A percentile compares a stretch with the other conserved stretches of the same genome.
Evolutionary conservation across 177 flowering plant species (phyloP).

Genomic region (Tripterygium wilfordii): DNA sequence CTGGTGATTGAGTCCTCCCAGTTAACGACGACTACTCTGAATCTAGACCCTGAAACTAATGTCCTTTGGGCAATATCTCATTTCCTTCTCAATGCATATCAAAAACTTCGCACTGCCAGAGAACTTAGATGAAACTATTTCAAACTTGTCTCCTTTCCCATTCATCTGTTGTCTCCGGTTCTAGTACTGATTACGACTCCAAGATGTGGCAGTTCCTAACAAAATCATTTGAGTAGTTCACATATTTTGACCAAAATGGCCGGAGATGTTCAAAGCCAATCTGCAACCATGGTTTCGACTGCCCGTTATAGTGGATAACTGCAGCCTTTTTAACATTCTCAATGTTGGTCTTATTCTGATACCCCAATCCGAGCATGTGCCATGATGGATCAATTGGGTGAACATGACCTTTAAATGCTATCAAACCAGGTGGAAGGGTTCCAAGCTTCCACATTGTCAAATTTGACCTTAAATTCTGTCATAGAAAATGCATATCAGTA

Average conservation of each 20-base stretch:
- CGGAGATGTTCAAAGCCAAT: conserved; percentile 90
- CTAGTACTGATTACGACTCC: conserved; percentile 41
- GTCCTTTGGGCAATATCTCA: conserved; percentile 12
- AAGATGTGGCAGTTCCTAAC: conserved; percentile 84
- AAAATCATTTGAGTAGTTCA: conserved; percentile 89
- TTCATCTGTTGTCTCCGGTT: conserved; percentile 10
- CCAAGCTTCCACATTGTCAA: conserved; percentile 96
- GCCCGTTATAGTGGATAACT: conserved; percentile 97
- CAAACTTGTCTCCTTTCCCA: conserved; percentile 6
- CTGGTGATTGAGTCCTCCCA: conserved; percentile 18
- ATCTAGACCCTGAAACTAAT: conserved; percentile 4
- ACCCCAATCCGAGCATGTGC: conserved; percentile 99
- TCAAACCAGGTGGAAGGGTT: conserved; percentile 93
- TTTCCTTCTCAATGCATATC: conserved; percentile 20
- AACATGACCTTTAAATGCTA: conserved; percentile 84
- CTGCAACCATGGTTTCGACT: conserved; percentile 91
- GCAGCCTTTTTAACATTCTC: conserved; percentile 79
- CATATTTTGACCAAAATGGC: conserved; percentile 93
- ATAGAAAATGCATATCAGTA: background rate
- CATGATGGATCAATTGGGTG: conserved; percentile 89
- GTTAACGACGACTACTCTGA: conserved; percentile 9
- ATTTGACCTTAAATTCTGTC: conserved; percentile 85
- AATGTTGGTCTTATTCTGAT: conserved; percentile 70
- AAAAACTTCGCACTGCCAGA: conserved; percentile 8
- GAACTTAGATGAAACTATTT: conserved; percentile 5